phyloP scores from a whole-genome alignment of 805 yeast species.

The Candida verbasci region DNA sequence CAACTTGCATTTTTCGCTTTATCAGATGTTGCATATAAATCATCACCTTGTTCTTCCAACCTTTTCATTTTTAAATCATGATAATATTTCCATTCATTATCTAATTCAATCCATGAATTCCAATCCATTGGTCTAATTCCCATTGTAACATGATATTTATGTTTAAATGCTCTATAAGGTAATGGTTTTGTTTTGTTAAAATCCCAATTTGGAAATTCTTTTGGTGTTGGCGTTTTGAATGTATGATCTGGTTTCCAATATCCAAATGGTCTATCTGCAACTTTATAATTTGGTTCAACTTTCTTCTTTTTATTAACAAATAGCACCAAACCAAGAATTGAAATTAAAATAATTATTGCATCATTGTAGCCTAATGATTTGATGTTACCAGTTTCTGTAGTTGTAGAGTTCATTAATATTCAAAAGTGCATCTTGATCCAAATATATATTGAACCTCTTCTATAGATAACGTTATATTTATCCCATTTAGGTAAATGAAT shows the following conservation, averaged over 20 bases:
- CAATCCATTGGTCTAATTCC: constrained; percentile 62
- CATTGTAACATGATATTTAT: constrained; percentile 63
- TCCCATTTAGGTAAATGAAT: background rate
- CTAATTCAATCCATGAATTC: constrained; percentile 63
- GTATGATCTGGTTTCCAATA: constrained; percentile 49
- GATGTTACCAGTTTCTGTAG: constrained; percentile 2
- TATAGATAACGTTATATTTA: background rate
- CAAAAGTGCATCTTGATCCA: background rate
- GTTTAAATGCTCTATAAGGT: constrained; percentile 66
- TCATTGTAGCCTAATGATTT: constrained; percentile 1
- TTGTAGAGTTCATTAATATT: constrained; percentile 1
- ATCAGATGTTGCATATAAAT: constrained; percentile 45
- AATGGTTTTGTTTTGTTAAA: constrained; percentile 46
- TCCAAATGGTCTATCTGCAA: constrained; percentile 36
- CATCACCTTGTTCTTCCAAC: constrained; percentile 43
- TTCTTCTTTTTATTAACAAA: background rate
- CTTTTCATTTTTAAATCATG: constrained; percentile 52
- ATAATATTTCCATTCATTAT: constrained; percentile 57
- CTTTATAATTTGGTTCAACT: background rate
- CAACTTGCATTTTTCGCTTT: constrained; percentile 51
- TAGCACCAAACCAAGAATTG: background rate
- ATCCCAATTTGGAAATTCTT: constrained; percentile 46
- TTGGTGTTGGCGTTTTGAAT: constrained; percentile 47
- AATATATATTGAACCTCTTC: background rate
- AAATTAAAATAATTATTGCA: background rate